Percentiles rank a stretch among this genome's conserved stretches.
Conservation (phyloP, 108 stramenopile genomes). For the Fragilariopsis cylindrus region DNA sequence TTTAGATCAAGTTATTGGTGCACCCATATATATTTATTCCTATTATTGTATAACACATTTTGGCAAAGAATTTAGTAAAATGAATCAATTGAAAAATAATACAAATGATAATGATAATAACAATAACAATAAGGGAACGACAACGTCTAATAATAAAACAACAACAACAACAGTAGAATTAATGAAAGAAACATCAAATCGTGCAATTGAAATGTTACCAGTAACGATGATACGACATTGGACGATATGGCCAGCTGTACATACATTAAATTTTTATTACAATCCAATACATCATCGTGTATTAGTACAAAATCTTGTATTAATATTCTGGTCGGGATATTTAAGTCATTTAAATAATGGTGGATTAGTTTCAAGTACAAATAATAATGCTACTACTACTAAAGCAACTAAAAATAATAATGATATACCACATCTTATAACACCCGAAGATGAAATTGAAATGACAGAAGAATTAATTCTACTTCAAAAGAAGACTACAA, state of each 20-base stretch:
- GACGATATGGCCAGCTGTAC: conserved; percentile 58
- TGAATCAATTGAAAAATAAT: background rate
- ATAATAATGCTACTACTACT: no score
- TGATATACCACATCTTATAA: conserved; percentile 11
- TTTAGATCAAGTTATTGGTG: conserved; percentile 46
- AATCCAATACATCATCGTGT: conserved; percentile 56
- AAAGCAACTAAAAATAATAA: no score
- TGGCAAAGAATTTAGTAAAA: conserved; percentile 27
- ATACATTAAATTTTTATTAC: conserved; percentile 59
- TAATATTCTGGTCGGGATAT: conserved; percentile 55
- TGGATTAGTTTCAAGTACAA: background rate
- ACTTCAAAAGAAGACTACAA: no score
- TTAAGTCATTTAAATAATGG: conserved; percentile 38
- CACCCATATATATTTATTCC: conserved; percentile 48
- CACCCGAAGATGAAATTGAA: conserved; percentile 33
- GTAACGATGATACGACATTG: conserved; percentile 55
- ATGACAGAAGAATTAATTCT: conserved; percentile 4
- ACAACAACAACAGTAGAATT: background rate
- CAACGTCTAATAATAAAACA: background rate
- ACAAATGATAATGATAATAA: background rate
- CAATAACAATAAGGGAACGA: background rate
- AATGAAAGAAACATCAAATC: conserved; percentile 23
- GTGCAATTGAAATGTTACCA: conserved; percentile 44
- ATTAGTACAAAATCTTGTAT: conserved; percentile 53
- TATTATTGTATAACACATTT: conserved; percentile 55